Conservation (phyloP, 495 filamentous ascomycete species). For the Penicillium coffeae region DNA sequence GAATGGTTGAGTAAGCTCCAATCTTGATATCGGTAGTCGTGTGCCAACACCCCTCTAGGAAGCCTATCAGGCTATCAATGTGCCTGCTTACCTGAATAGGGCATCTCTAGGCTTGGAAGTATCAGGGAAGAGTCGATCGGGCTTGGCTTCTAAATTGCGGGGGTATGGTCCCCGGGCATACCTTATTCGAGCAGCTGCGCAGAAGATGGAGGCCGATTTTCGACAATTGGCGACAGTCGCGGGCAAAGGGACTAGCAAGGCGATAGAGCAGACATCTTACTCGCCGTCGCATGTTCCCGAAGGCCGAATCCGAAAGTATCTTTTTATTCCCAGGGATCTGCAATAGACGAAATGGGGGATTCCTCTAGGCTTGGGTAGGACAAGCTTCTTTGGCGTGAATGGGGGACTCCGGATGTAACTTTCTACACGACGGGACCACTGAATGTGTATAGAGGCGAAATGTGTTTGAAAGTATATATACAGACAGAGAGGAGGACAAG, state of each 20-base stretch:
- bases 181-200: background rate
- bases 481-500: background rate
- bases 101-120: too few relatives aligned
- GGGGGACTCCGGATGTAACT: slow-evolving; percentile 21
- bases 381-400: slow-evolving; percentile 10
- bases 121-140: background rate
- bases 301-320: background rate
- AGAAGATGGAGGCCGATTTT: background rate
- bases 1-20: too few relatives aligned
- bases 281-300: too few relatives aligned
- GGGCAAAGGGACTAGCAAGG: too few relatives aligned
- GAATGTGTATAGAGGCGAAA: background rate
- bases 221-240: too few relatives aligned
- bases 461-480: background rate
- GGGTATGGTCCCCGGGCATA: background rate
- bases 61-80: too few relatives aligned
- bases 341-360: background rate
- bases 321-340: background rate
- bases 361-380: slow-evolving; percentile 12
- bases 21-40: too few relatives aligned
- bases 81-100: too few relatives aligned
- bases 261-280: too few relatives aligned
- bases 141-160: background rate
- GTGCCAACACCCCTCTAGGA: too few relatives aligned
- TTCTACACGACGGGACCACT: background rate